Base-by-base conservation (phyloP, 345 rosid genomes). In the Euclidium syriacum region DNA sequence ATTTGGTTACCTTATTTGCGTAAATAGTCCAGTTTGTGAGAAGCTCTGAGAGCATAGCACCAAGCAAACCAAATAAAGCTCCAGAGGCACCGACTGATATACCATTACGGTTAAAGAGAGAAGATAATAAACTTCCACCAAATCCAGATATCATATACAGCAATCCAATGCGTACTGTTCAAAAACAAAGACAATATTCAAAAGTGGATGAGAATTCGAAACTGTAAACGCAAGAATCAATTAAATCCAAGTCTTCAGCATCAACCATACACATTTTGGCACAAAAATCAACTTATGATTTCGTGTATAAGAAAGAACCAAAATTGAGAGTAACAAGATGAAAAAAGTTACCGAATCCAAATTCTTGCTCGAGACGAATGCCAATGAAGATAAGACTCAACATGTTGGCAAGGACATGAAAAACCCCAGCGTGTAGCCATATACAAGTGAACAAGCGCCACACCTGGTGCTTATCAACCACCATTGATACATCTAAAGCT, bases 31-130 rank as follows among this genome's bases (percentile, higher is more conserved):
- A 94, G 63, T 94, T 94, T 19, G 88, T 88, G 3, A 94, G 81
- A 6, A 90, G 90, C 80, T 94, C 99, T 1, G 99, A 87, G 29
- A 94, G 83, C 99, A 94, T 94, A 58, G 90, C 85, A 52, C 99
- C 99, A 16, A 94, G 83, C 73, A 90, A 83, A 70, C 97, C 99
- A 17, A 94, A 94, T 29, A 95, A 83, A 34, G 99, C 97, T 50
- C 99, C 99, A 9, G 99, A 95, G 22, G 99, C 99, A 73, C 99
- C 99, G 2, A 95, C 96, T 6, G 99, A 95, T 68, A 94, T 95
- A 67, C 84, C 84, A 15, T 43, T 42, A 48, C 80, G 86, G 71
- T 90, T 83, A 73, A 86, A 95, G 41, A 95, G 91, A 14, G 96
- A 58, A 0, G 99, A 90, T 65, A 90, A 42, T 70, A 88, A 77